Base-by-base conservation (phyloP, 148 eudicot species). In the Salicornia ramosissima region DNA sequence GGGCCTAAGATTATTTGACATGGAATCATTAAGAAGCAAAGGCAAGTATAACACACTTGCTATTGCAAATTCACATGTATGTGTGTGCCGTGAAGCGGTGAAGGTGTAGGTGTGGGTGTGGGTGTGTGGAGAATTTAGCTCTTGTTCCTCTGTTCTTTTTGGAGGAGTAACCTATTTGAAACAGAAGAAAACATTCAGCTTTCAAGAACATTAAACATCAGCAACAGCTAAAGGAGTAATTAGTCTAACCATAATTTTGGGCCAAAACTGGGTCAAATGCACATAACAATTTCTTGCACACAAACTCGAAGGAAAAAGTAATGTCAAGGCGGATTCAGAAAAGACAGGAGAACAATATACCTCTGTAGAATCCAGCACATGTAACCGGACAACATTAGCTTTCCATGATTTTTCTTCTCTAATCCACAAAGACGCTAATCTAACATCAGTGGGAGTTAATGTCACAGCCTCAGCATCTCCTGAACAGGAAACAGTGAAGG, bases 391-490 rank as follows among this genome's bases (percentile, higher is more conserved):
- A 50, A 50, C 28, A 30, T 72, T 69, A 68, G 77, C 61, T 21
- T 77, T 68, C 83, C 83, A 80, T 54, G 75, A 65, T 10, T 77
- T 76, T 57, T 72, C 57, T 64, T 76, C 68, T 57, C 60, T 46
- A 47, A 73, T 33, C 83, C 83, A 80, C 56, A 49, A 21, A 18
- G 83, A 80, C 69, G 80, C 78, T 68, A 80, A 53, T 66, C 83
- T 76, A 49, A 77, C 78, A 58, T 30, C 60, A 50, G 51, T 60
- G 69, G 80, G 65, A 55, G 69, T 69, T 54, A 80, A 31, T 29
- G 60, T 7, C 66, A 73, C 68, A 40, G 69, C 45, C 24, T 45
- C 65, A 42, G 57, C 63, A 73, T 69, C 78, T 36, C 78, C 80
- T 80, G 67, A 71, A 42, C 51, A 64, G 26, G 52, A 19, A 76